Evolutionary conservation across 108 stramenopile species (phyloP), one percentile per base, ranked within the genome.

Genomic region (Aureococcus anophagefferens): DNA sequence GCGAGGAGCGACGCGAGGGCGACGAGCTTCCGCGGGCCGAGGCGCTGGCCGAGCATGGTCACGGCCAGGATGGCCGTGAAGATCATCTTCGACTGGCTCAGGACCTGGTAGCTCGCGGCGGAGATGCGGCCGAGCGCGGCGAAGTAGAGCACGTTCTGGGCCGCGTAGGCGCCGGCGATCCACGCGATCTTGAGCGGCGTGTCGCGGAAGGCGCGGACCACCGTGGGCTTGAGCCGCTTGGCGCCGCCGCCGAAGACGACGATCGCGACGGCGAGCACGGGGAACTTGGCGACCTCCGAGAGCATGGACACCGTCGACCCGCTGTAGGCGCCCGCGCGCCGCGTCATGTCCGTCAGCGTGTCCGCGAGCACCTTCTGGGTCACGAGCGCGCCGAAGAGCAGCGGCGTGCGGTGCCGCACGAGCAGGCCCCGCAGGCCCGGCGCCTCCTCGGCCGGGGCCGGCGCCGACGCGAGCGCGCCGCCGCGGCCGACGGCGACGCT

Each of bases 151-250:
- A 59, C 51, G 51, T 59, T 59, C 51, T 59, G 51, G 21, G 51
- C 51, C 21, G 51, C 51, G 51, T 59, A 59, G 51, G 51, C 51
- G 51, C 21, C 51, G 51, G 51, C 51, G 51, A 59, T 59, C 51
- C 51, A 59, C 7, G 51, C 51, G 25, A 59, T 59, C 14, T 16
- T 59, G 51, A 59, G 13, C 7, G 51, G 51, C 14, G 21, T 59
- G 21, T 59, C 21, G 51, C 21, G 1, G 51, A 25, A 16, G 51
- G 51, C 51, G 21, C 51, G 21, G 0, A 1, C 3, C 51, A 59
- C 21, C 51, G 51, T 59, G 7, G 51, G 51, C 21, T 4, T 1
- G 25, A 59, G 14, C 21, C 51, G 51, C 51, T 18, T 25, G 7
- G 51, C 21, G 21, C 51, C 51, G 51, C 51, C 51, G 21, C 21